Evolutionary conservation across 192 early-diverging fungal species (phyloP), one percentile per base, ranked within the genome.

Genomic region (Polychytrium aggregatum): DNA sequence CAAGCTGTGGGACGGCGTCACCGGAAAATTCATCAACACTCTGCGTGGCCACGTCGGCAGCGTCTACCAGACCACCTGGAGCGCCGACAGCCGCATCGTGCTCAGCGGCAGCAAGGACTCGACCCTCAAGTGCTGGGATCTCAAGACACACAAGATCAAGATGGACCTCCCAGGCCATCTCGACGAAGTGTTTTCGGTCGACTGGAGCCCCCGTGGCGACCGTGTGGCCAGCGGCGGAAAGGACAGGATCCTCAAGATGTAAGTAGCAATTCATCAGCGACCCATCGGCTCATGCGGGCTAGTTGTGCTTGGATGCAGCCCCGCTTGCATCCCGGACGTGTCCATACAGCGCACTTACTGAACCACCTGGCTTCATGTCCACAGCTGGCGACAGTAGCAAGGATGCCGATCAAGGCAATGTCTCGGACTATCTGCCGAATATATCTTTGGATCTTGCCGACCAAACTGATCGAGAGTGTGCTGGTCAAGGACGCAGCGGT

Each of bases 21-120:
- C 78, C 0, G 95, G 95, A 57, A 71, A 64, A 47, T 98, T 96
- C 54, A 69, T 96, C 45, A 74, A 85, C 5, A 90, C 91, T 36
- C 75, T 98, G 24, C 77, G 90, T 20, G 95, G 95, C 26, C 95
- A 98, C 56, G 95, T 98, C 17, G 84, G 86, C 28, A 86, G 90
- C 1, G 95, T 98, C 9, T 98, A 94, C 74, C 92, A 94, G 69
- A 84, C 92, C 30, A 83, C 83, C 55, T 98, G 87, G 83, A 94
- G 90, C 10, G 76, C 87, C 1, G 94, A 98, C 56, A 87, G 85
- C 46, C 81, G 94, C 22, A 82, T 93, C 80, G 57, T 98, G 34
- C 74, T 93, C 44, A 91, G 86, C 43, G 73, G 84, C 13, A 88
- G 85, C 53, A 83, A 87, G 55, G 94, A 97, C 64, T 88, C 82